Evolutionary conservation across 2,329 filamentous ascomycete genomes (phyloP).

Genomic region (Sordariomycetes sp.): DNA sequence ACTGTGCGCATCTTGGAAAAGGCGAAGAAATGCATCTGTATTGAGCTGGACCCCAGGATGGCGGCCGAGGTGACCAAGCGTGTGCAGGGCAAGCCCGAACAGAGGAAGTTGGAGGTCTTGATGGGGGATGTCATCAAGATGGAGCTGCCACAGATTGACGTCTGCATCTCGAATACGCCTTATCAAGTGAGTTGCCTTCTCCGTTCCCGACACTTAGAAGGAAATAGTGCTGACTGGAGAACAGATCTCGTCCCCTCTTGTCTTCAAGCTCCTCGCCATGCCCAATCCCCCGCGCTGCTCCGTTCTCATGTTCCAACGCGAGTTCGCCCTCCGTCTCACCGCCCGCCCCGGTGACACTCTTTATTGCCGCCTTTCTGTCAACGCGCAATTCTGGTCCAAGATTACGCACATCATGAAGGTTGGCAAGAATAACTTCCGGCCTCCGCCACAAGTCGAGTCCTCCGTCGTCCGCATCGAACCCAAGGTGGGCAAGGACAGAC

Average conservation of each 20-base stretch:
- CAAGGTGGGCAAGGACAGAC: conserved; percentile 66
- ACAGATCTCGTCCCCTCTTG: conserved; percentile 80
- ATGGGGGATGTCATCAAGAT: conserved; percentile 86
- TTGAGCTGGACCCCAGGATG: conserved; percentile 95
- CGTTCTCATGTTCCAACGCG: conserved; percentile 93
- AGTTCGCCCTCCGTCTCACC: conserved; percentile 85
- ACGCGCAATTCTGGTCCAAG: conserved; percentile 78
- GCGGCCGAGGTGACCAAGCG: conserved; percentile 90
- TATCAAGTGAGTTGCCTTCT: conserved; percentile 40
- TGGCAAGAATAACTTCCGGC: conserved; percentile 92
- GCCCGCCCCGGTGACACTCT: conserved; percentile 81
- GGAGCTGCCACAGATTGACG: conserved; percentile 65
- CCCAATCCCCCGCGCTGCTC: conserved; percentile 73
- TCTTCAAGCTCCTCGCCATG: conserved; percentile 80
- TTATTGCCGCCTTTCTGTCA: conserved; percentile 85
- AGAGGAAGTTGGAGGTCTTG: conserved; percentile 77
- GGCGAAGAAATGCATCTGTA: conserved; percentile 71
- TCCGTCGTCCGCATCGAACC: conserved; percentile 86
- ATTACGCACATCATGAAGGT: conserved; percentile 79
- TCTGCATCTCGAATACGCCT: conserved; percentile 64
- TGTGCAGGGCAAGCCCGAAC: conserved; percentile 79
- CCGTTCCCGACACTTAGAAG: background rate
- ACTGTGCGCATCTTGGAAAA: conserved; percentile 84
- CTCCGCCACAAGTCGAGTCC: conserved; percentile 85
- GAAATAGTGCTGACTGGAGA: no score